Evolutionary conservation across 768 basidiomycete genomes (phyloP), one percentile per base, ranked within the genome.

Genomic region (Serpula lacrymans): DNA sequence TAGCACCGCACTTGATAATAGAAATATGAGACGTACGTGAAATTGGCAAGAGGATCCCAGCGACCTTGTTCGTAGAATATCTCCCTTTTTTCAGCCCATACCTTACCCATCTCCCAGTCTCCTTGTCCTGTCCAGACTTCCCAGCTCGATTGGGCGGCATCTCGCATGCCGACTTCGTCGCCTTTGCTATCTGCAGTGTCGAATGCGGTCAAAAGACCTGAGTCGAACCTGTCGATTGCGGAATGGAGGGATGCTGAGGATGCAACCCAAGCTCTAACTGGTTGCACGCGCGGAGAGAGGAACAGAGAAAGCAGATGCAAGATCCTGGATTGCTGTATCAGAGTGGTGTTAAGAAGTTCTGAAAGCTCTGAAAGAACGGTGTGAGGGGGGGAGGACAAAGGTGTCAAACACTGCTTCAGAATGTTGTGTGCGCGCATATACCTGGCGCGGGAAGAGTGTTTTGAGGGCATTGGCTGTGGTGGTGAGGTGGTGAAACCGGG

Each of bases 11-110:
- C 16, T 16, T 34, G 29, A 34, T 16, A 24, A 20, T 7, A 4
- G 9, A 6, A 33, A 29, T 9, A 33, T 4, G 41, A 20, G 9
- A 12, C 80, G 54, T 61, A 83, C 80, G 80, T 83, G 56, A 87
- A 78, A 63, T 98, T 99, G 45, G 84, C 81, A 39, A 86, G 57
- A 0, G 93, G 77, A 47, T 86, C 75, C 84, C 89, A 93, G 34
- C 75, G 72, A 6, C 76, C 80, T 42, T 79, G 77, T 48, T 92
- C 85, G 60, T 95, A 97, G 52, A 98, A 92, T 16, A 97, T 82
- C 59, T 95, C 93, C 32, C 87, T 70, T 68, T 95, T 94, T 64
- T 99, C 94, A 1, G 88, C 83, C 90, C 95, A 99, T 13, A 94
- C 84, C 49, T 90, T 84, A 1, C 89, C 89, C 71, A 96, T 81